phyloP scores from a whole-genome alignment of 2,329 filamentous ascomycete species.

The Tolypocladium ovalisporum region DNA sequence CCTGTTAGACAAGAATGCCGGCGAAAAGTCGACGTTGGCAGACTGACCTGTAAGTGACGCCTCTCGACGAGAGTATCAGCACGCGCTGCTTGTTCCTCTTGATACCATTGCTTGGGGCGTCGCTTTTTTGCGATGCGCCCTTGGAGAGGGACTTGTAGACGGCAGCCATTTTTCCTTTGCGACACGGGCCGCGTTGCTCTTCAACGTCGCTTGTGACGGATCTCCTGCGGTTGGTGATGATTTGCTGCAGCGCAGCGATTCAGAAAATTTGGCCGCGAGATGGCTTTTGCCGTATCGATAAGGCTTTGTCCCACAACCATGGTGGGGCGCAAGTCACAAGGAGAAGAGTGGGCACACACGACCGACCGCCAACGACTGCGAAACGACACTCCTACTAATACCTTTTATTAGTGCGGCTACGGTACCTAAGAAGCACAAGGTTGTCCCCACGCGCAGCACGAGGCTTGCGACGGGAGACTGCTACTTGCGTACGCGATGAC shows the following conservation, averaged over 20 bases:
- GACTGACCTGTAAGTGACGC: slow-evolving; percentile 72
- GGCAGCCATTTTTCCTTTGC: slow-evolving; percentile 41
- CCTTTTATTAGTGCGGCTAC: no score
- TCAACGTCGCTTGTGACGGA: not conserved
- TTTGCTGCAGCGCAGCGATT: not conserved
- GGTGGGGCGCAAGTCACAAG: not conserved
- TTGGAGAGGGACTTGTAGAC: slow-evolving; percentile 69
- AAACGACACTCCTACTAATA: not conserved
- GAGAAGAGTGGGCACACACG: not conserved
- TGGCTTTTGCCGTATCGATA: not conserved
- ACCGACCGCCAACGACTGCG: not conserved
- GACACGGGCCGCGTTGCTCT: not conserved
- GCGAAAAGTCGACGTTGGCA: not conserved
- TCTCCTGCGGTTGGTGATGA: not conserved
- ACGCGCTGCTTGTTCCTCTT: slow-evolving; percentile 66
- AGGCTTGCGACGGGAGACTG: not conserved
- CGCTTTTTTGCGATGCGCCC: slow-evolving; percentile 35
- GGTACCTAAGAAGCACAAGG: no score
- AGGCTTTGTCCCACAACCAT: not conserved
- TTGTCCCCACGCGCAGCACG: not conserved
- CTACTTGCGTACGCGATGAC: not conserved
- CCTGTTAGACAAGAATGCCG: slow-evolving; percentile 1
- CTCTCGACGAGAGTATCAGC: slow-evolving; percentile 82
- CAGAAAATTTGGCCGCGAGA: not conserved
- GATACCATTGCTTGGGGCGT: slow-evolving; percentile 35